Conservation (phyloP, 2,329 filamentous ascomycete species). For the Bisporella sp. region DNA sequence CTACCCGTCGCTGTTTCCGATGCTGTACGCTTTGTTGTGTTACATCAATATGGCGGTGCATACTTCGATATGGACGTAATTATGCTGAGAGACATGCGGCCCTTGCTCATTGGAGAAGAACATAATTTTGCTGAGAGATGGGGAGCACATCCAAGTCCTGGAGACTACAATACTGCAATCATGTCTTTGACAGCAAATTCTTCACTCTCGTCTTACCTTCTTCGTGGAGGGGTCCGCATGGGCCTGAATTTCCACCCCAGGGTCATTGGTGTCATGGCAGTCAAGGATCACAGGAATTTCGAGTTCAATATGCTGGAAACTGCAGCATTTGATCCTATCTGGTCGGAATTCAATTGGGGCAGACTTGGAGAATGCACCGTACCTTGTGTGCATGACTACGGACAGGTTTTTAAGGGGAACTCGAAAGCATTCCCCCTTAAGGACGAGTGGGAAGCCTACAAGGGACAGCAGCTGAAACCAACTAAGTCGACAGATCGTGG, state of each 20-base stretch:
- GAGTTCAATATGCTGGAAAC: conserved; percentile 52
- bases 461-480: conserved; percentile 34
- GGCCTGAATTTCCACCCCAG: conserved; percentile 50
- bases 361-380: conserved; percentile 44
- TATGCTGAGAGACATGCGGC: conserved; percentile 48
- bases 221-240: conserved; percentile 49
- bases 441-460: conserved; percentile 47
- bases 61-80: conserved; percentile 51
- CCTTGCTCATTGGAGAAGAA: conserved; percentile 39
- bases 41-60: conserved; percentile 45
- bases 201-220: conserved; percentile 45
- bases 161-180: conserved; percentile 50
- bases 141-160: conserved; percentile 43
- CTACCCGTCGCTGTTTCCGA: conserved; percentile 50
- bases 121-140: conserved; percentile 49
- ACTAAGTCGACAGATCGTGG: conserved; percentile 14
- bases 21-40: conserved; percentile 46
- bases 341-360: conserved; percentile 49
- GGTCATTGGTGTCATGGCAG: conserved; percentile 48
- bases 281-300: conserved; percentile 45
- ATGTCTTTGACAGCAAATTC: conserved; percentile 50
- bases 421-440: conserved; percentile 33
- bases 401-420: conserved; percentile 43
- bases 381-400: conserved; percentile 46
- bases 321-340: conserved; percentile 48